Percentiles rank a stretch among this genome's conserved stretches.
Evolutionary conservation across 805 yeast genomes (phyloP).

Genomic region (Blastobotrys muscicola): DNA sequence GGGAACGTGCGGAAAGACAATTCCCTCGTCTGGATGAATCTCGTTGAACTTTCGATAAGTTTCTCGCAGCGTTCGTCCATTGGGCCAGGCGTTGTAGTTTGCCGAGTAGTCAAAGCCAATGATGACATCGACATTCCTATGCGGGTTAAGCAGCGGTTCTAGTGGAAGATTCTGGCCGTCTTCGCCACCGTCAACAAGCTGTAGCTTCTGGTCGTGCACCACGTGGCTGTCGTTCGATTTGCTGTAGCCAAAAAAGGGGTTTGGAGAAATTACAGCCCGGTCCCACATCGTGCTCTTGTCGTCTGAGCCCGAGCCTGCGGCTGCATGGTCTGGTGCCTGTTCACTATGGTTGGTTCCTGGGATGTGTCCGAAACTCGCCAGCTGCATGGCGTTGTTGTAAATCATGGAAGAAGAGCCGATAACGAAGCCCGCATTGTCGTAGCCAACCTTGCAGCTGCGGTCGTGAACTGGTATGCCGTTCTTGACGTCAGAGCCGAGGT

Average conservation of each 20-base stretch:
- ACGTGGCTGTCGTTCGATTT: slow-evolving; percentile 27
- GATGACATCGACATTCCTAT: slow-evolving; percentile 51
- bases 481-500: slow-evolving; percentile 55
- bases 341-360: slow-evolving; percentile 1
- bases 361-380: neutral
- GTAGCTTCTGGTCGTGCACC: slow-evolving; percentile 32
- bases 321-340: no score
- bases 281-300: slow-evolving; percentile 34
- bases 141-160: slow-evolving; percentile 51
- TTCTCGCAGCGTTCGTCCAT: neutral
- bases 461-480: slow-evolving; percentile 6
- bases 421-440: slow-evolving; percentile 72
- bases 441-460: slow-evolving; percentile 49
- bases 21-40: neutral
- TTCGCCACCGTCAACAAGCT: slow-evolving; percentile 68
- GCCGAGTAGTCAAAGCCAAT: slow-evolving; percentile 39
- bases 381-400: slow-evolving; percentile 35
- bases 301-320: no score
- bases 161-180: slow-evolving; percentile 58
- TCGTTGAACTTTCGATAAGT: slow-evolving; percentile 1
- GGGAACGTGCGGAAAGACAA: slow-evolving; percentile 22
- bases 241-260: slow-evolving; percentile 51
- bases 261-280: slow-evolving; percentile 62
- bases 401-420: slow-evolving; percentile 76
- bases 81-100: slow-evolving; percentile 23